A percentile compares a stretch with the other conserved stretches of the same genome.
Conservation (phyloP, 805 yeast species). For the Myxozyma udenii region DNA sequence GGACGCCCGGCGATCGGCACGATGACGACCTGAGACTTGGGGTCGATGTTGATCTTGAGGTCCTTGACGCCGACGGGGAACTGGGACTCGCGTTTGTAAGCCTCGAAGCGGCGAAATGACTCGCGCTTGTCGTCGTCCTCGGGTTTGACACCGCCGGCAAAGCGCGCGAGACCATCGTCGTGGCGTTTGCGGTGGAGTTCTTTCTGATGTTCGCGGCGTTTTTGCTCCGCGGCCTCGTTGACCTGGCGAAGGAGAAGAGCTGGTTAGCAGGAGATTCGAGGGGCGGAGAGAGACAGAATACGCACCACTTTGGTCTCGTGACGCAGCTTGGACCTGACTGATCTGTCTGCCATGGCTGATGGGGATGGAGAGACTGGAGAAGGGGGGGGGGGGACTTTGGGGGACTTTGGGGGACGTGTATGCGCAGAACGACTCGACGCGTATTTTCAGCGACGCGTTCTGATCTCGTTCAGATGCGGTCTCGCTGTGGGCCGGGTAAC, state of each 20-base stretch:
- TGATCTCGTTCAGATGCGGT: too few relatives aligned
- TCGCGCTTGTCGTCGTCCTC: constrained; percentile 50
- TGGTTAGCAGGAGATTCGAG: neutral
- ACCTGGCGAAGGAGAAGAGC: constrained; percentile 8
- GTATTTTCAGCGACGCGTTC: too few relatives aligned
- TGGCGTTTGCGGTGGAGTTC: constrained; percentile 81
- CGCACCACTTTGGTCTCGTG: constrained; percentile 23
- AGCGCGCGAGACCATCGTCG: constrained; percentile 80
- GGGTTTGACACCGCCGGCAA: constrained; percentile 71
- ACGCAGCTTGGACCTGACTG: constrained; percentile 16
- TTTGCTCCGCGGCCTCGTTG: constrained; percentile 74
- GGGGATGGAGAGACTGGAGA: too few relatives aligned
- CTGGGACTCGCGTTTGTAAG: constrained; percentile 89
- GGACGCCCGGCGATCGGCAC: constrained; percentile 94
- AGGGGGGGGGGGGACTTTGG: too few relatives aligned
- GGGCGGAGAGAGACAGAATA: neutral
- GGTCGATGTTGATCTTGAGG: constrained; percentile 80
- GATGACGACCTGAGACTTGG: constrained; percentile 81
- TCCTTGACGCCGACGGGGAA: constrained; percentile 81
- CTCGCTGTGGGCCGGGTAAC: too few relatives aligned
- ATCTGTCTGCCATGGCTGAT: constrained; percentile 20
- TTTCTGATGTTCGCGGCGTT: constrained; percentile 76
- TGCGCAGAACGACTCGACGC: too few relatives aligned
- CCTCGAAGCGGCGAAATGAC: constrained; percentile 88
- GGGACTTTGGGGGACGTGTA: too few relatives aligned